Base-by-base conservation (phyloP, 345 rosid species). In the Pseudoturritis turrita region DNA sequence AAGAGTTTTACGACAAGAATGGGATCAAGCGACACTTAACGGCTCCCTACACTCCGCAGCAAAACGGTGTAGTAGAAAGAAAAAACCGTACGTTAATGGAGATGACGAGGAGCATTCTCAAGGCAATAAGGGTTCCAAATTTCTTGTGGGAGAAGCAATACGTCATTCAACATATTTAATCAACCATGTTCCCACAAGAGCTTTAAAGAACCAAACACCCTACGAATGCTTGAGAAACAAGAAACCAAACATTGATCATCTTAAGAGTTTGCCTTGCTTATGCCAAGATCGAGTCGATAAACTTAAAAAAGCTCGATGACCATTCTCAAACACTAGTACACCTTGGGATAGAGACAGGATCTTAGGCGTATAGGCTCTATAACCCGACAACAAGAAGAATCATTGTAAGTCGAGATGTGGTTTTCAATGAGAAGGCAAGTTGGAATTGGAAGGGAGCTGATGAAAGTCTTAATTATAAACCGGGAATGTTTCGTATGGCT, bases 381-480 rank as follows among this genome's bases (percentile, higher is more conserved):
- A 31, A 55, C 0, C 23, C 8, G 2, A n/a, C 7, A 8, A 54
- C 57, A 3, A 29, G 39, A 9, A 15, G 14, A 36, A 2, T 39
- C 0, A 1, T 60, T 14, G 35, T 40, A 7, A 40, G 21, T 2
- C 22, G 9, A 60, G 50, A 60, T 13, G 49, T 59, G 12, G 35
- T 22, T 2, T 59, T 39, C 4, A 22, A 22, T 5, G 21, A 59
- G 1, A 59, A 39, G 0, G 3, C 35, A 0, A 22, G 33, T 39
- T 59, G 49, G 49, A 40, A 37, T 39, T 59, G 19, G 65, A 59
- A 59, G 65, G 35, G 35, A 59, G 65, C 1, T 0, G 2, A 6
- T 4, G 17, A 8, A 18, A 15, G 0, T 0, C 5, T 0, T 1
- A 1, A n/a, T 7, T 0, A 5, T 6, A 10, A 21, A 12, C 12